Evolutionary conservation across 176 grass and related monocot species (phyloP), one percentile per base, ranked within the genome.

Genomic region (Oryza rufipogon): DNA sequence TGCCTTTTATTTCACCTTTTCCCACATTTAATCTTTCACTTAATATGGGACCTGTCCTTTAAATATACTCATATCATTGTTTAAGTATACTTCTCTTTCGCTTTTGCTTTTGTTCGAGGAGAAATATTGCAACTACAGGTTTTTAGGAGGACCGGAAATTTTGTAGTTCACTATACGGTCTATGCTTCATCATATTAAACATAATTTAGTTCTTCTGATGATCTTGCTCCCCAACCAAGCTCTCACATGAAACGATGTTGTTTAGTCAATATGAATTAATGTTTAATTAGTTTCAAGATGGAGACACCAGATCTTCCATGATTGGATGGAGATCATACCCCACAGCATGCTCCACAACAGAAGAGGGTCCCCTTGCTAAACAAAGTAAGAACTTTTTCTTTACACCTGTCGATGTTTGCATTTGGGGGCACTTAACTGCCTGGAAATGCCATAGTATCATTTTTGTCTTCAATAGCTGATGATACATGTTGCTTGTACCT

Each of bases 221-320:
- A 83, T 38, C 46, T 58, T 77, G 73, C 49, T 63, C n/a, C 30
- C 32, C 32, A 15, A 68, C 61, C 63, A 79, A 64, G 15, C 73
- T 33, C 73, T 77, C 73, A 68, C 45, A 42, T 69, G 82, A 77
- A 56, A 56, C 72, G 1, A 51, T 83, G 42, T 34, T 74, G 17
- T 52, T 83, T 67, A 26, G 58, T 75, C 26, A 7, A 36, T 10
- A 51, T 49, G 11, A 64, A 48, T 49, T 65, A 72, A 36, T 66
- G 33, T 49, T 11, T 49, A 74, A 49, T 28, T 14, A 42, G 45
- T 42, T 80, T 76, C 15, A 68, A 68, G 82, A 84, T 42, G 20
- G 65, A 77, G 46, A 77, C 73, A 58, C 3, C 5, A 30, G 13
- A 38, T 51, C 64, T 42, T 68, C 32, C 46, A 76, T 76, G 71